Base-by-base conservation (phyloP, 1,139 yeast species). In the Candida sanyaensis region DNA sequence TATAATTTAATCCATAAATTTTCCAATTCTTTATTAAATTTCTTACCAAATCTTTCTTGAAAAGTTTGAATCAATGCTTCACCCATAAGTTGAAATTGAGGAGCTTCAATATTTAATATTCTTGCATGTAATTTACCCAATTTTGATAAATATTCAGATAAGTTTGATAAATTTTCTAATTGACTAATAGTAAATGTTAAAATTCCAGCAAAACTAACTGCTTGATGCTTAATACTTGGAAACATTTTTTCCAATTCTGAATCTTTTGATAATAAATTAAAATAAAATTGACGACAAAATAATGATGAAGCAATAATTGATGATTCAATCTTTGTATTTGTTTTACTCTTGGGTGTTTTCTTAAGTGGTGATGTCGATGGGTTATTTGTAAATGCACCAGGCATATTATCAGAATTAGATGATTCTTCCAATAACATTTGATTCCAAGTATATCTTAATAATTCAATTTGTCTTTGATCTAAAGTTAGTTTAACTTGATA, bases 181-280 rank as follows among this genome's bases (percentile, higher is more conserved):
- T 72, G 76, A 24, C 76, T 65, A 47, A 85, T 77, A 5, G 87
- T 84, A 45, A 81, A 72, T n/a, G 85, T 74, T 60, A 86, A 62
- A n/a, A 85, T 89, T 3, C 93, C 93, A 0, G 95, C 91, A 71
- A 88, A 86, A 17, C 92, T 80, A 7, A 83, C 81, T 0, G 95
- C 91, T 66, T 86, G 90, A 55, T 84, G 86, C 54, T 78, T 79
- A 53, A 84, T 78, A 12, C 84, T 78, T 0, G 91, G 90, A 62
- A 83, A 84, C 58, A 81, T 62, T 37, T 69, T 71, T 55, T 82
- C 85, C 50, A 85, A 69, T 29, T 67, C 66, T 1, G 84, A 77
- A 54, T 78, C 80, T 75, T 78, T 78, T 5, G 74, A 64, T 38
- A 85, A 65, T 50, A 84, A 62, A 61, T 84, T 85, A 44, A 79